Evolutionary conservation across 2,329 filamentous ascomycete species (phyloP).

Genomic region (Alternaria tenuissima): DNA sequence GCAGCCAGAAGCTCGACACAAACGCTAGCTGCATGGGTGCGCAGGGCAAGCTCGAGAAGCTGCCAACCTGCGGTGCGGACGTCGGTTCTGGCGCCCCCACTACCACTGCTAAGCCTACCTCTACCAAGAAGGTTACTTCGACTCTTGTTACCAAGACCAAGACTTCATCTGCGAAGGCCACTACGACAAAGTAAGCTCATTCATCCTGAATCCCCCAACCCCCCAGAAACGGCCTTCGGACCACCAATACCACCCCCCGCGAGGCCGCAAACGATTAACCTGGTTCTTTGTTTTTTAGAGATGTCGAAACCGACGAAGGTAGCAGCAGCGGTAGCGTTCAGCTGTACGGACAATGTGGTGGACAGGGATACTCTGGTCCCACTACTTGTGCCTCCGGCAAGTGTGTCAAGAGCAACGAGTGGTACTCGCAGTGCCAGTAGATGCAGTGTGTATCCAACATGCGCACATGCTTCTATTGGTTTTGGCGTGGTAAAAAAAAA

Average conservation of each 20-base stretch:
- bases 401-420: slow-evolving; percentile 51
- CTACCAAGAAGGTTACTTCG: not conserved
- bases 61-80: slow-evolving; percentile 25
- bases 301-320: not conserved
- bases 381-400: slow-evolving; percentile 49
- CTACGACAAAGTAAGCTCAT: slow-evolving; percentile 5
- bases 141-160: slow-evolving; percentile 7
- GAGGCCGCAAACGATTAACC: not conserved
- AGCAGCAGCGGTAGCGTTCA: slow-evolving; percentile 15
- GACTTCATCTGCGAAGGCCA: not conserved
- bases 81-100: not conserved
- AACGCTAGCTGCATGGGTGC: slow-evolving; percentile 21
- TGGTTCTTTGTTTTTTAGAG: not conserved
- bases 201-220: too few relatives aligned
- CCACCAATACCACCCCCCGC: not conserved
- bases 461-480: not conserved
- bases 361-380: slow-evolving; percentile 49
- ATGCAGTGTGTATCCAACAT: not conserved
- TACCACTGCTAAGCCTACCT: not conserved
- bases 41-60: slow-evolving; percentile 27
- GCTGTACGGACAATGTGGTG: slow-evolving; percentile 52
- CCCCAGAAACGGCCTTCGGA: too few relatives aligned
- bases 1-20: slow-evolving; percentile 24
- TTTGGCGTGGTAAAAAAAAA: too few relatives aligned
- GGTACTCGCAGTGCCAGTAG: slow-evolving; percentile 53